Conservation (phyloP, 73 alveolate species). For the Paramecium sonneborni region DNA sequence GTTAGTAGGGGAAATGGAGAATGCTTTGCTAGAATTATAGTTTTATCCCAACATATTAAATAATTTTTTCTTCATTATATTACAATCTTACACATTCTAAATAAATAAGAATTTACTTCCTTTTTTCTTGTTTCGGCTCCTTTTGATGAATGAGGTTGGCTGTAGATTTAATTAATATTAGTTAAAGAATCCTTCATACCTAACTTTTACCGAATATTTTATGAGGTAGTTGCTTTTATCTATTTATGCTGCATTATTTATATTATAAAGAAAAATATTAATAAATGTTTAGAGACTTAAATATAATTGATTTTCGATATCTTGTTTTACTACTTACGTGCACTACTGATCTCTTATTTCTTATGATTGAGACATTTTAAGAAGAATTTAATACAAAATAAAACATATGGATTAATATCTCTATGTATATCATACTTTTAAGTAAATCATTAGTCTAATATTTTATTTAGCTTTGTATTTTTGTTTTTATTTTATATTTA, state of each 20-base stretch:
- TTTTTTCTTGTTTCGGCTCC: not conserved
- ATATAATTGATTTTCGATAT: not conserved
- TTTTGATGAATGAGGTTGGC: slow-evolving; percentile 27
- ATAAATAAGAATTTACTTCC: slow-evolving; percentile 29
- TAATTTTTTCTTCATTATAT: not conserved
- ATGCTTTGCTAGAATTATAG: not conserved
- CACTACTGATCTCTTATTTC: not conserved
- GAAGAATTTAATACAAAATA: not conserved
- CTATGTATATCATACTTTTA: not conserved
- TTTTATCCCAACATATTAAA: not conserved
- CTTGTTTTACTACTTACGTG: not conserved
- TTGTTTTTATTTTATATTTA: not conserved
- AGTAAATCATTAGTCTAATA: not conserved
- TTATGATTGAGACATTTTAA: not conserved
- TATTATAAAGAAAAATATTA: not conserved
- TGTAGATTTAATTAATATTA: not conserved
- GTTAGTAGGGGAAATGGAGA: slow-evolving; percentile 1
- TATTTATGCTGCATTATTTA: not conserved
- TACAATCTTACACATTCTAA: slow-evolving; percentile 27
- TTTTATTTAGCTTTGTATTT: too few species aligned
- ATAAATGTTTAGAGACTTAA: not conserved
- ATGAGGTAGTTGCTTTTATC: not conserved
- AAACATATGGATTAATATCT: not conserved
- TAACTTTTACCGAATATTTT: not conserved
- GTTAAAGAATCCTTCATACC: not conserved